phyloP scores from a whole-genome alignment of 129 eudicot species.

The Tagetes erecta region DNA sequence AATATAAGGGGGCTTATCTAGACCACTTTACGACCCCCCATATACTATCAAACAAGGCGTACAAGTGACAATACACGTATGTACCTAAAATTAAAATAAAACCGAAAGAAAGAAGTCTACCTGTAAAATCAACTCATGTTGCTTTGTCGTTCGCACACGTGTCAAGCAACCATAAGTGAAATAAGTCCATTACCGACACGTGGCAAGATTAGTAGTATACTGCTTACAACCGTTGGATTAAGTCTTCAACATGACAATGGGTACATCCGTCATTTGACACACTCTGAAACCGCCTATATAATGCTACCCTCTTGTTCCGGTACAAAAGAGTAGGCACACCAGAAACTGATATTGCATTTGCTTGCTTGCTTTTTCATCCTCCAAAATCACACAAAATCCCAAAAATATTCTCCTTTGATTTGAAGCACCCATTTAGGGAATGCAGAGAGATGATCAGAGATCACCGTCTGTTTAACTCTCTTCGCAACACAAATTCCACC shows the following conservation, averaged over 20 bases:
- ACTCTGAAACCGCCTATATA: constrained; percentile 33
- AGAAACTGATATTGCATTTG: not conserved
- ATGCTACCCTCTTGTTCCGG: not conserved
- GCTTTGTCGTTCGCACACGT: constrained; percentile 6
- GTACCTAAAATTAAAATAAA: too few species aligned
- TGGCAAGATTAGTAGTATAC: not conserved
- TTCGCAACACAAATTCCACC: constrained; percentile 41
- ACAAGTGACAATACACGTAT: too few species aligned
- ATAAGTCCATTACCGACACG: not conserved
- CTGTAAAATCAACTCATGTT: not conserved
- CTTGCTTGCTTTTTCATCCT: not conserved
- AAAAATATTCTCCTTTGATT: constrained; percentile 3
- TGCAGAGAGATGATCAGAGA: constrained; percentile 81
- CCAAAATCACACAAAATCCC: constrained; percentile 19
- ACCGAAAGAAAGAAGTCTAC: too few species aligned
- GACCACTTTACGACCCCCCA: too few species aligned
- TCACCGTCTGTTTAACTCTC: constrained; percentile 41
- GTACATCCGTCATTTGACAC: constrained; percentile 8
- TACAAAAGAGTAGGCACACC: constrained; percentile 23
- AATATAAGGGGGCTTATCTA: too few species aligned
- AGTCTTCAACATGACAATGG: not conserved
- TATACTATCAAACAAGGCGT: too few species aligned
- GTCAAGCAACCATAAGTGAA: constrained; percentile 5
- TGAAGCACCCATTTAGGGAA: constrained; percentile 46
- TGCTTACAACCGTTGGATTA: constrained; percentile 20